Evolutionary conservation across 148 eudicot genomes (phyloP).

Genomic region (Tetragonia tetragonoides): DNA sequence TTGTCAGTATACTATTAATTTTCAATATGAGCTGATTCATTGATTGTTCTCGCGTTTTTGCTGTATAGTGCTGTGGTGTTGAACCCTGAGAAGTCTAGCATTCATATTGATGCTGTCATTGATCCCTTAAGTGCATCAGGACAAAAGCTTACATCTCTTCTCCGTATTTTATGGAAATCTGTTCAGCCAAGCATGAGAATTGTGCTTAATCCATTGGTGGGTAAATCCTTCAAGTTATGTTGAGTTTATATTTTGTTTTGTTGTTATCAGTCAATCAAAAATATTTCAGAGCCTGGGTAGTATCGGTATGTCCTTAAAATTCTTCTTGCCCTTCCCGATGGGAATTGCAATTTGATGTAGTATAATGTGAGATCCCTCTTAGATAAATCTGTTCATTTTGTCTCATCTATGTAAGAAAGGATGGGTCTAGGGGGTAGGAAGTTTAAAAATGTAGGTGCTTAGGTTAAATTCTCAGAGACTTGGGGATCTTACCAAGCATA

Average conservation of each 20-base stretch:
- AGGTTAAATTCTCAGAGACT: no score
- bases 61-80: constrained; percentile 76
- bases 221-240: constrained; percentile 20
- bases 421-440: no score
- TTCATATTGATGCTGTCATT: constrained; percentile 93
- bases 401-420: no score
- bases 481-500: no score
- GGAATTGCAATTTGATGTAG: no score
- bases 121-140: constrained; percentile 94
- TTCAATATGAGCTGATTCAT: background rate
- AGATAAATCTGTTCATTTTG: no score
- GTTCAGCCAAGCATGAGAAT: constrained; percentile 93
- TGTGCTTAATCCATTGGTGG: constrained; percentile 90
- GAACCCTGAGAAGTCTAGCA: constrained; percentile 57
- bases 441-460: no score
- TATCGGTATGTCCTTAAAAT: no score
- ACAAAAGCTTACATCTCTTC: constrained; percentile 84
- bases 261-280: background rate
- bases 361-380: no score
- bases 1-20: background rate
- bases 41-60: background rate
- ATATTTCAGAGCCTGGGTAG: no score
- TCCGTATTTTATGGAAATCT: constrained; percentile 60
- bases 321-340: no score
- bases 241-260: constrained; percentile 13